Percentiles rank a stretch among this genome's conserved stretches.
These are phyloP conservation scores for Kluyveromyces lactis DNA, from an alignment of 805 yeast species.

Conservation along the genomic window DNA sequence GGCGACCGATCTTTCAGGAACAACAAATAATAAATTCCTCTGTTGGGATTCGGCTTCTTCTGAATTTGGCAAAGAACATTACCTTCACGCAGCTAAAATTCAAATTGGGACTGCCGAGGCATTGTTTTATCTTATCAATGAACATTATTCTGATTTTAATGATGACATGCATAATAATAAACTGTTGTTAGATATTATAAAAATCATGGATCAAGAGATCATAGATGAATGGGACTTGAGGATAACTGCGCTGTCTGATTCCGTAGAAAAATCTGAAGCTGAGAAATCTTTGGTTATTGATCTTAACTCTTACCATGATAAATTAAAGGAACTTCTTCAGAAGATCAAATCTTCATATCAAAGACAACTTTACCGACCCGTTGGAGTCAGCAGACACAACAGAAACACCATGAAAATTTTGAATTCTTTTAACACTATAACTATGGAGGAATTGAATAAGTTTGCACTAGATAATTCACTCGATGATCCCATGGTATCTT, in stretches of 20 bases:
- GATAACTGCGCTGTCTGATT: constrained; percentile 15
- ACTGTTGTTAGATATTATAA: constrained; percentile 54
- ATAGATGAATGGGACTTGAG: constrained; percentile 40
- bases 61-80: constrained; percentile 45
- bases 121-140: constrained; percentile 56
- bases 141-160: constrained; percentile 68
- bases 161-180: constrained; percentile 55
- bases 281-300: constrained; percentile 11
- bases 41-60: constrained; percentile 43
- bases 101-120: constrained; percentile 79
- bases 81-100: constrained; percentile 63
- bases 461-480: constrained; percentile 8
- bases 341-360: constrained; percentile 61
- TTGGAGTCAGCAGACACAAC: constrained; percentile 18
- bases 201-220: constrained; percentile 60
- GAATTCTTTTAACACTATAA: constrained; percentile 12
- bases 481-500: constrained; percentile 26
- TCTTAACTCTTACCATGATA: constrained; percentile 21
- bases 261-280: not conserved
- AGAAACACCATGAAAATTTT: constrained; percentile 16
- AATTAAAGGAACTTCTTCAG: constrained; percentile 42
- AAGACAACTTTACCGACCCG: constrained; percentile 61
- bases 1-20: constrained; percentile 2
- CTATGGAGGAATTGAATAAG: constrained; percentile 13
- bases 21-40: constrained; percentile 39